Evolutionary conservation across 345 rosid genomes (phyloP), one percentile per base, ranked within the genome.

Genomic region (Salix exigua): DNA sequence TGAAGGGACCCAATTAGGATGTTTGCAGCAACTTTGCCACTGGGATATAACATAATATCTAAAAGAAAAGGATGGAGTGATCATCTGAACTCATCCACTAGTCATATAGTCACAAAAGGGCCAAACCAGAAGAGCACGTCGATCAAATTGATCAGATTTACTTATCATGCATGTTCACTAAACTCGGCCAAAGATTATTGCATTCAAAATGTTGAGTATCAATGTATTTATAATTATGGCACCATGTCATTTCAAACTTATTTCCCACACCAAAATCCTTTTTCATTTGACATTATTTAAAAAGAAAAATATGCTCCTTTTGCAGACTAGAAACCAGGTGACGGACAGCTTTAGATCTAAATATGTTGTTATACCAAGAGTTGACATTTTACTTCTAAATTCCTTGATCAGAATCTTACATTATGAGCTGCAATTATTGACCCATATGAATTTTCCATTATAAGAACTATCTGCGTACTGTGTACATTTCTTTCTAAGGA

Each of bases 11-110:
- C 42, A 35, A 73, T 40, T 30, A 42, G 73, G 33, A 77, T 46
- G 33, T 55, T 63, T 68, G 62, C 51, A 80, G 67, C 70, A 75
- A 67, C 17, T 26, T 66, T 11, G 12, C 63, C 26, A 17, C 25
- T 7, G 33, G 46, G 48, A 76, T n/a, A 58, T 58, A 58, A 35
- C 40, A 50, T 44, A 71, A 69, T 21, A 74, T n/a, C 46, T 48
- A 37, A 72, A 75, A 68, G 14, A 5, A 14, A 9, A 18, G 1
- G 9, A 31, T 63, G 55, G 23, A 44, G 44, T 38, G 35, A 25
- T 46, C 19, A 30, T 65, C 25, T 9, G 23, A 35, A 11, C 40
- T 73, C 58, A 78, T 75, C 35, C 55, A 75, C 55, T 51, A 0
- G 5, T 46, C 67, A 66, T 4, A n/a, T 2, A 44, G 31, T 19